phyloP scores from a whole-genome alignment of 225 moss, liverwort and hornwort species.

The Ulota crispa region DNA sequence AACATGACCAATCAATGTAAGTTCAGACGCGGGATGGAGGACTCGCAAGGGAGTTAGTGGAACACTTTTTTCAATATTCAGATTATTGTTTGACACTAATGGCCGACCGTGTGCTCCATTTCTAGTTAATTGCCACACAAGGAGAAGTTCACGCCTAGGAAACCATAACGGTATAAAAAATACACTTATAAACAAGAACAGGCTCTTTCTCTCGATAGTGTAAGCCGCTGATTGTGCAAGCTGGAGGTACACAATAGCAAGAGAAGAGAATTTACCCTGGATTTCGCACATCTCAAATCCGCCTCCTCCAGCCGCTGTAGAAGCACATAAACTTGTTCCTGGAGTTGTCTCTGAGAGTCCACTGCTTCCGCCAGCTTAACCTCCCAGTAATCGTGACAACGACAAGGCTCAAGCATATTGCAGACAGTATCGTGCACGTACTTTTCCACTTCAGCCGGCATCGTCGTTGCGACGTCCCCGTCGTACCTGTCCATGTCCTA shows the following conservation, averaged over 20 bases:
- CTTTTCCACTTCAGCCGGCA: slow-evolving; percentile 66
- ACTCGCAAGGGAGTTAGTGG: background rate
- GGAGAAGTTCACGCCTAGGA: background rate
- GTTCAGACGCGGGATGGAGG: background rate
- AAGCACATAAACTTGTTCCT: slow-evolving; percentile 62
- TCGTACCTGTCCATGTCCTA: slow-evolving; percentile 35
- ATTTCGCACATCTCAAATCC: slow-evolving; percentile 66
- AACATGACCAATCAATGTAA: background rate
- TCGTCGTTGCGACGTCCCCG: background rate
- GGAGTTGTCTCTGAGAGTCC: slow-evolving; percentile 68
- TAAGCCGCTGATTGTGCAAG: background rate
- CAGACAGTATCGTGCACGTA: slow-evolving; percentile 67
- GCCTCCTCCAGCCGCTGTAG: slow-evolving; percentile 69
- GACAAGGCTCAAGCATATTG: slow-evolving; percentile 66
- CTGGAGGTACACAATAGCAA: background rate
- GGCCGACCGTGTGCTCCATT: background rate
- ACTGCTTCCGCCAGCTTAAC: slow-evolving; percentile 58
- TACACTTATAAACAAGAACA: background rate
- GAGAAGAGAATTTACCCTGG: slow-evolving; percentile 51
- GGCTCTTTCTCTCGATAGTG: background rate
- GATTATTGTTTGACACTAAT: background rate
- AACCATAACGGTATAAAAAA: background rate
- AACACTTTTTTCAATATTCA: no score
- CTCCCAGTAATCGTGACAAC: slow-evolving; percentile 59
- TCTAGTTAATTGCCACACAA: background rate